Evolutionary conservation across 1,139 yeast genomes (phyloP), one percentile per base, ranked within the genome.

Genomic region (Taphrina confusa): DNA sequence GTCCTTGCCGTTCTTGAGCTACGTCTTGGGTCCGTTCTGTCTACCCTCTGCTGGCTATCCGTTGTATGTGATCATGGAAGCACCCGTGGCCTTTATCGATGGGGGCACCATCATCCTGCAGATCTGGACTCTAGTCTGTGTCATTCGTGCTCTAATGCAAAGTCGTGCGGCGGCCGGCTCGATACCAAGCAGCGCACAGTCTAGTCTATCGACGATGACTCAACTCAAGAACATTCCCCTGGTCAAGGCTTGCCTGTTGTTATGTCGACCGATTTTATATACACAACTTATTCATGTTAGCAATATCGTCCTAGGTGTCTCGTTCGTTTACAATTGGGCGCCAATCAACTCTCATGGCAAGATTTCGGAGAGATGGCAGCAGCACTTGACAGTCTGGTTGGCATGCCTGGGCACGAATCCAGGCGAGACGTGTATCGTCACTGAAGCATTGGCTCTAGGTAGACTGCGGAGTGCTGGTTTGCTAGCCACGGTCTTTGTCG

Each of bases 11-110:
- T 33, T 22, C 23, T 9, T 33, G 20, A 31, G 34, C 37, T 33
- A 47, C 23, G 18, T 33, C 6, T 8, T 20, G 1, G 42, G 39
- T 31, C 52, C 52, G 11, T 2, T 47, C 11, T 47, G 52, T 33
- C 22, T 33, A 8, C 52, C 52, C 5, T 11, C 27, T 18, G n/a
- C 16, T n/a, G 52, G 52, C 4, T n/a, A 18, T 14, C 52, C 52
- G 2, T 4, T 33, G 4, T 8, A 20, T 11, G 6, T 31, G 6
- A 20, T 34, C 25, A 14, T 47, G 8, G 52, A 31, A 20, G 20
- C n/a, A 1, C 52, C 52, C 2, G 18, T 47, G 2, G 33, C 42
- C 6, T 4, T 47, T 5, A 9, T 6, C 20, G 42, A 47, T 22
- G 39, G 20, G 2, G 6, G 40, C 30, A 18, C 31, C 6, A 5